These are phyloP conservation scores for Acacia pycnantha DNA, from an alignment of 331 rosid species.

Conservation along the genomic window DNA sequence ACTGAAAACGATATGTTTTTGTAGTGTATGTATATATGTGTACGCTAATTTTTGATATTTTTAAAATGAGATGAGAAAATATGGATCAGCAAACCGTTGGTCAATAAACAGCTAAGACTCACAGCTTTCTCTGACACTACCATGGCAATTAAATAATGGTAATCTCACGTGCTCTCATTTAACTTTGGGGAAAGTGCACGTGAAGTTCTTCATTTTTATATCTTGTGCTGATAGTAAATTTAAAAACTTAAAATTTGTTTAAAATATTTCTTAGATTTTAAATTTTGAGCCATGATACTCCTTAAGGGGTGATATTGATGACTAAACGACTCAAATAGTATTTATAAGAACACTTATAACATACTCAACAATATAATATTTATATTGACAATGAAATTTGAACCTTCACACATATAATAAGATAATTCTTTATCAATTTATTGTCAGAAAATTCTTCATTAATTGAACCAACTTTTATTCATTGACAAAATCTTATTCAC, in stretches of 20 bases:
- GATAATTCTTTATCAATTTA: not conserved
- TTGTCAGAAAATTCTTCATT: not conserved
- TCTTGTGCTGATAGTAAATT: not conserved
- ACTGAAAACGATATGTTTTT: too few species aligned
- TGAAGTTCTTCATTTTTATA: not conserved
- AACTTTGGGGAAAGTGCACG: not conserved
- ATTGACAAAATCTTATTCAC: not conserved
- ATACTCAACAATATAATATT: not conserved
- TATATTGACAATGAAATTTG: not conserved
- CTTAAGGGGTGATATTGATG: not conserved
- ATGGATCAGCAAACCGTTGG: not conserved
- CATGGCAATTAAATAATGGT: slow-evolving; percentile 42
- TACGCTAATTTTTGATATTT: too few species aligned
- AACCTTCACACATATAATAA: not conserved
- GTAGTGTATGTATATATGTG: too few species aligned
- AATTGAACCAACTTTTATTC: not conserved
- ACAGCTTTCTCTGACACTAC: slow-evolving; percentile 1
- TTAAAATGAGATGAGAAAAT: not conserved
- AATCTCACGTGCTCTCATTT: not conserved
- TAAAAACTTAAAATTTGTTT: not conserved
- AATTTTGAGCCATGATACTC: not conserved
- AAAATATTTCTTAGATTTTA: not conserved
- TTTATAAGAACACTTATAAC: not conserved
- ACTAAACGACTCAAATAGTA: not conserved
- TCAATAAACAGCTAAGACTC: not conserved